Evolutionary conservation across 2,329 filamentous ascomycete species (phyloP), one percentile per base, ranked within the genome.

Genomic region (Aspergillus eucalypticola): DNA sequence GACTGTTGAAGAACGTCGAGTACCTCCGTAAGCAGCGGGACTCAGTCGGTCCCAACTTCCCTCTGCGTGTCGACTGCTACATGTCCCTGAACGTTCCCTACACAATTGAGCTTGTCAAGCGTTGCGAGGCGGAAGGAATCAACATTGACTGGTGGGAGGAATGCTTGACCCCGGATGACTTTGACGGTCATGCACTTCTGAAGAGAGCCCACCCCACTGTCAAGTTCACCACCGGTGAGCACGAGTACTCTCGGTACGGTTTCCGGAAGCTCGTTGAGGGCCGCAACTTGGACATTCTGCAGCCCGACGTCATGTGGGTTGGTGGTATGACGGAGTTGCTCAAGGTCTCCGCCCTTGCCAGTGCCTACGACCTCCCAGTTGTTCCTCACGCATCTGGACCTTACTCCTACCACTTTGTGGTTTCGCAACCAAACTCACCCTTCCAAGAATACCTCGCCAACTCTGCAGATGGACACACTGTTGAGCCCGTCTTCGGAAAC

Each of bases 81-180:
- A 97, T 97, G 93, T 93, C 90, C 67, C 82, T 97, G 71, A 96
- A 93, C 70, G 93, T 97, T 25, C 81, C 90, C 1, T 97, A 97
- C 79, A 96, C 91, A 3, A 96, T 97, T 67, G 90, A 96, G 77
- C 83, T 97, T 23, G 93, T 90, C 62, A 90, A 93, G 78, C 89
- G 88, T 54, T 92, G 89, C 73, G 86, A 91, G 61, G 90, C 88
- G 72, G 84, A 90, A 68, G 88, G 92, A 67, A 84, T 96, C 66
- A 85, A 94, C 76, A 93, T 97, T 75, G 92, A 96, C 81, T 97
- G 93, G 93, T 96, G 92, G 92, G 93, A 97, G 80, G 93, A 97
- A 81, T 96, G 92, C 66, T 81, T 97, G 64, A 90, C 88, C 29
- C 93, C 93, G 10, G 93, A 97, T 76, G 93, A 97, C 80, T 91